These are phyloP conservation scores for Mrakia blollopis DNA, from an alignment of 768 basidiomycete genomes.

Conservation along the genomic window DNA sequence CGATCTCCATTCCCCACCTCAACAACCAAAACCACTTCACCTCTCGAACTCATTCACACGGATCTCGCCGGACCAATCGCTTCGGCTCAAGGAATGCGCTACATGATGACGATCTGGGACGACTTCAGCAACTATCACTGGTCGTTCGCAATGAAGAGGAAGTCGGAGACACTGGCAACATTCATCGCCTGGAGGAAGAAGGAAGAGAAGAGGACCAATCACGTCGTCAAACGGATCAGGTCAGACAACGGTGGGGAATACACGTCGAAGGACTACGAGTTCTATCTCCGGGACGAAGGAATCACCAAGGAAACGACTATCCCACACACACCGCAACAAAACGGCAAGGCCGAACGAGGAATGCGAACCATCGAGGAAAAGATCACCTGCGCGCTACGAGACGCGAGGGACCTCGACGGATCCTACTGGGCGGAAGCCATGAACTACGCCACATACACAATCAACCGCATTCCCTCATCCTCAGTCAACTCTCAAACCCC, in stretches of 20 bases:
- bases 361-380: constrained; percentile 8
- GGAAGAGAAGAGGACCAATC: neutral
- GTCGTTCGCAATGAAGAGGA: constrained; percentile 29
- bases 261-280: constrained; percentile 20
- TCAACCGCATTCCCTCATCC: neutral
- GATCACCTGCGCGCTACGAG: neutral
- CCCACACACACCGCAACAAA: constrained; percentile 12
- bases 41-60: constrained; percentile 12
- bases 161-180: constrained; percentile 31
- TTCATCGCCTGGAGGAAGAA: constrained; percentile 20
- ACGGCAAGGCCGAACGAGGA: constrained; percentile 18
- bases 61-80: constrained; percentile 18
- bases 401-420: neutral
- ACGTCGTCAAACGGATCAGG: constrained; percentile 27
- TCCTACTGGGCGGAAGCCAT: constrained; percentile 16
- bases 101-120: constrained; percentile 16
- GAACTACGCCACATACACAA: neutral
- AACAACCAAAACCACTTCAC: neutral
- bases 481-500: neutral
- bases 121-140: constrained; percentile 13
- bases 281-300: constrained; percentile 5
- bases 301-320: constrained; percentile 21
- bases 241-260: constrained; percentile 35
- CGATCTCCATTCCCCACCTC: constrained; percentile 19
- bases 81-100: neutral